Percentiles rank a stretch among this genome's conserved stretches.
These are phyloP conservation scores for Pseudogymnoascus sp. DNA, from an alignment of 2,329 filamentous ascomycete genomes.

Conservation along the genomic window DNA sequence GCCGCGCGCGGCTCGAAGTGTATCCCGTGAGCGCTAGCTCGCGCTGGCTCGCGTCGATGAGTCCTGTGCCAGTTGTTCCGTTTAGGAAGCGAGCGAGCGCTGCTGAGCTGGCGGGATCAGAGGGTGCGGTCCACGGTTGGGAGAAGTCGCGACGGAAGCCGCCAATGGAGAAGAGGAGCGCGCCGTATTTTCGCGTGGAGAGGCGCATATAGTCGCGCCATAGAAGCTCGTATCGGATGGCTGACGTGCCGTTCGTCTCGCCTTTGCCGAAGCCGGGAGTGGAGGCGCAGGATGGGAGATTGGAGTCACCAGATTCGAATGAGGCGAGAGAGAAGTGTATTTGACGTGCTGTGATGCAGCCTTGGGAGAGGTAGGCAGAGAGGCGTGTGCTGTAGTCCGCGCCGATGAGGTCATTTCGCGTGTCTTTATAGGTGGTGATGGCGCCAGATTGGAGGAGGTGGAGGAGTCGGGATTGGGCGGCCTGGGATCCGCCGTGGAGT, in stretches of 20 bases:
- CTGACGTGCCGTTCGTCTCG: conserved; percentile 62
- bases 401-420: conserved; percentile 63
- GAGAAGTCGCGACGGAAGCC: conserved; percentile 48
- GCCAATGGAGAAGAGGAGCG: conserved; percentile 52
- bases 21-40: conserved; percentile 70
- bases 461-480: conserved; percentile 48
- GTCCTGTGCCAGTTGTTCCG: conserved; percentile 64
- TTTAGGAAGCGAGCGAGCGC: conserved; percentile 51
- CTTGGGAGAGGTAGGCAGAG: conserved; percentile 63
- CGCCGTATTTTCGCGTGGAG: conserved; percentile 61
- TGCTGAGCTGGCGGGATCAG: conserved; percentile 36
- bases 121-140: conserved; percentile 34
- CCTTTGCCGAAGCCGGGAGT: conserved; percentile 51
- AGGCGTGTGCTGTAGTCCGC: conserved; percentile 67
- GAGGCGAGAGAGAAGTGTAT: conserved; percentile 58
- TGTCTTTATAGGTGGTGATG: conserved; percentile 58
- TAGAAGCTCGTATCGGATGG: conserved; percentile 63
- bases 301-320: conserved; percentile 56
- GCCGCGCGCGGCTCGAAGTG: conserved; percentile 65
- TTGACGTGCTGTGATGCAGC: conserved; percentile 64
- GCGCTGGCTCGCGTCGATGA: conserved; percentile 70
- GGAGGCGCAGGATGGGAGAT: conserved; percentile 11
- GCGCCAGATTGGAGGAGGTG: conserved; percentile 53
- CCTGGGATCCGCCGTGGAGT: conserved; percentile 58
- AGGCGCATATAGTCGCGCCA: conserved; percentile 79